Conservation (phyloP, 2,329 filamentous ascomycete species). For the Botrytis fabae region DNA sequence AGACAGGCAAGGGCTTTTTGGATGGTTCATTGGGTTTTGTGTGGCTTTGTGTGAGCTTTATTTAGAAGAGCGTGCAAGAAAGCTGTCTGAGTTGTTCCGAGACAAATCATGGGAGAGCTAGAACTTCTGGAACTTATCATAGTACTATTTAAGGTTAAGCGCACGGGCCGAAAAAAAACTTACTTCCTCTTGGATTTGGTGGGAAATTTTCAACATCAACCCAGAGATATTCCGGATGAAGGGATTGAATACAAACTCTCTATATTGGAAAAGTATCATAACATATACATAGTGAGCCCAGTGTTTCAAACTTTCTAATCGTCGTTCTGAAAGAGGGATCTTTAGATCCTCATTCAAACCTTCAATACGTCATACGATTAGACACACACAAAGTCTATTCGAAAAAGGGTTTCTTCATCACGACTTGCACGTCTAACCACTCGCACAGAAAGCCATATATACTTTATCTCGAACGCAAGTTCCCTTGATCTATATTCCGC, state of each 20-base stretch:
- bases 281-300: background rate
- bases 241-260: background rate
- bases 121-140: background rate
- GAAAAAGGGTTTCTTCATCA: background rate
- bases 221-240: background rate
- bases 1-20: background rate
- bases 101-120: background rate
- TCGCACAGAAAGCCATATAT: background rate
- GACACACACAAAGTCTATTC: background rate
- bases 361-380: background rate
- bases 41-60: background rate
- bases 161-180: slow-evolving; percentile 2
- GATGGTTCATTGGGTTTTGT: background rate
- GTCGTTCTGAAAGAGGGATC: background rate
- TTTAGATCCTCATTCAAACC: background rate
- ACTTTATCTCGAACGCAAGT: too few relatives aligned
- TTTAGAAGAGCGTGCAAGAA: background rate
- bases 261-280: background rate
- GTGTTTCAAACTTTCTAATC: background rate
- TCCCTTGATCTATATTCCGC: background rate
- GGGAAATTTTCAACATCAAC: background rate
- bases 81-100: background rate
- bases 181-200: background rate
- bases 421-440: background rate
- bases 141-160: background rate